phyloP scores from a whole-genome alignment of 2,329 filamentous ascomycete genomes.

The Fusarium graminum region DNA sequence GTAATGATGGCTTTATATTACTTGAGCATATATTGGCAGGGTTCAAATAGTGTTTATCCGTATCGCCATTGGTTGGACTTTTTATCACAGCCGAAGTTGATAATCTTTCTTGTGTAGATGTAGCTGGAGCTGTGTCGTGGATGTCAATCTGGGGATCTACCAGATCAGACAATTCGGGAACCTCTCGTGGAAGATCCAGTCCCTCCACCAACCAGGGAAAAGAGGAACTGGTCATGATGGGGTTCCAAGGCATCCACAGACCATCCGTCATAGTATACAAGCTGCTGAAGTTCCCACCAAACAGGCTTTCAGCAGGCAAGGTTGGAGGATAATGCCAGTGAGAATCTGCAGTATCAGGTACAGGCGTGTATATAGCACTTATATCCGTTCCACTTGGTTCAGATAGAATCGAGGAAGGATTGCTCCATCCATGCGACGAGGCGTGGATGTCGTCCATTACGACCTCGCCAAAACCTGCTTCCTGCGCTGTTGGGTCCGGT shows the following conservation, averaged over 20 bases:
- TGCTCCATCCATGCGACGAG: rapidly evolving
- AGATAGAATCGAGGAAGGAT: background rate
- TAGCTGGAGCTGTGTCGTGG: background rate
- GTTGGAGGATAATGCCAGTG: background rate
- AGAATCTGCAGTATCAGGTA: background rate
- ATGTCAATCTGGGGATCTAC: rapidly evolving
- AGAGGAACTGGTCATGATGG: rapidly evolving
- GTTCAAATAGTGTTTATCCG: rapidly evolving
- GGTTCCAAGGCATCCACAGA: background rate
- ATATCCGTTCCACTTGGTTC: background rate
- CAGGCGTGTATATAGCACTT: background rate
- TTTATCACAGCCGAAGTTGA: too few species aligned
- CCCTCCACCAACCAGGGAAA: background rate
- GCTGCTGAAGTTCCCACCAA: background rate
- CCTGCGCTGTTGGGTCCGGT: background rate
- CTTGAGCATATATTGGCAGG: background rate
- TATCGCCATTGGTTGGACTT: too few species aligned
- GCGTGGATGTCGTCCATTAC: rapidly evolving
- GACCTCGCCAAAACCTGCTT: background rate
- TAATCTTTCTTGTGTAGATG: rapidly evolving
- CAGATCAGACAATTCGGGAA: background rate
- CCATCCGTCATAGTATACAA: rapidly evolving
- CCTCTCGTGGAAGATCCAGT: rapidly evolving
- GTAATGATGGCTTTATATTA: background rate
- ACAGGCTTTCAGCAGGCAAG: rapidly evolving